A percentile compares a stretch with the other conserved stretches of the same genome.
phyloP scores from a whole-genome alignment of 257 asterid species.

The Anisodus tanguticus region DNA sequence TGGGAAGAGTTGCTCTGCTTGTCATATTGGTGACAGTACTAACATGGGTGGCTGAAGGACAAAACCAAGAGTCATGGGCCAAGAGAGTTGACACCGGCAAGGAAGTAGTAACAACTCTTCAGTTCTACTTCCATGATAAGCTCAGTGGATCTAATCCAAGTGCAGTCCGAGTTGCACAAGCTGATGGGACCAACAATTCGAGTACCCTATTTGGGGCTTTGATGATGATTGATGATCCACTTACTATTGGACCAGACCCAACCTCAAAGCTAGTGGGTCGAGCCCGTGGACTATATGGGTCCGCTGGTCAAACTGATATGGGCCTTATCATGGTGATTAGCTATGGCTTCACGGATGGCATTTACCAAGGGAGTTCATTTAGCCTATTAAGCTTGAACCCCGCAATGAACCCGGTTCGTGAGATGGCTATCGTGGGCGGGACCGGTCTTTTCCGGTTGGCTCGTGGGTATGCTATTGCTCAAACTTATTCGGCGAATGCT shows the following conservation, averaged over 20 bases:
- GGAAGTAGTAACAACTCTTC: conserved; percentile 66
- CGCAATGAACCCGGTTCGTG: conserved; percentile 51
- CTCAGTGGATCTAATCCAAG: conserved; percentile 68
- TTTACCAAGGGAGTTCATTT: conserved; percentile 71
- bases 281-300: conserved; percentile 79
- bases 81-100: conserved; percentile 48
- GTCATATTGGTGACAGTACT: conserved; percentile 21
- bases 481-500: conserved; percentile 44
- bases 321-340: conserved; percentile 67
- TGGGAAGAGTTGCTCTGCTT: conserved; percentile 31
- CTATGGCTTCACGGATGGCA: conserved; percentile 64
- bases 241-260: conserved; percentile 65
- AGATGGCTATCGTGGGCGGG: conserved; percentile 84
- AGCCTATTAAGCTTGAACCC: conserved; percentile 68
- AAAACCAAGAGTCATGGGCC: conserved; percentile 45
- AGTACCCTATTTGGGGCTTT: conserved; percentile 53
- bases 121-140: conserved; percentile 75
- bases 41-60: conserved; percentile 34
- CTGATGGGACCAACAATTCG: conserved; percentile 41
- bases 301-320: conserved; percentile 60
- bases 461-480: conserved; percentile 74
- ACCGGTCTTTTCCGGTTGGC: conserved; percentile 82
- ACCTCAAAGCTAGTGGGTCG: conserved; percentile 64
- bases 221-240: conserved; percentile 68
- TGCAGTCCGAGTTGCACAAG: conserved; percentile 54